Evolutionary conservation across 352 stramenopile species (phyloP), one percentile per base, ranked within the genome.

Genomic region (Pythium apleroticum): DNA sequence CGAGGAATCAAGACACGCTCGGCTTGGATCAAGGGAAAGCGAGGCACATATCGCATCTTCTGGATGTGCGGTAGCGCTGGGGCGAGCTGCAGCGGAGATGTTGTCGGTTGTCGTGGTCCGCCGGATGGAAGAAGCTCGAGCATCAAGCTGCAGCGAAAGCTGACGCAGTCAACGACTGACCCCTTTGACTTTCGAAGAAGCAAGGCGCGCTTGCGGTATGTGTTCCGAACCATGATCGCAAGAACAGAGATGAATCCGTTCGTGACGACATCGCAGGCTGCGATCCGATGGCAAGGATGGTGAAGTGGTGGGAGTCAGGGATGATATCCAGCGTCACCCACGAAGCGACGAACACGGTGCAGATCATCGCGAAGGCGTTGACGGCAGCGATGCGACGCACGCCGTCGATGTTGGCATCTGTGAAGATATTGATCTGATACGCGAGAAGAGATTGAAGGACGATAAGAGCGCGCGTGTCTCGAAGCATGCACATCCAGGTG

Each of bases 371-470:
- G 14, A 64, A 60, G 0, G n/a, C 6, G 17, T 64, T 71, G 33
- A 71, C 45, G 27, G 66, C 48, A 3, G 50, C 28, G 45, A 66
- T 46, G 20, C 48, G 52, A 6, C 58, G 57, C 11, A 66, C 41
- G 3, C 25, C 33, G 35, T 71, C 52, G 43, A 63, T 63, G 20
- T 66, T 66, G 10, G 65, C 65, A 43, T 71, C 65, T 3, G 62
- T 48, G 28, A 66, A 63, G 33, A 66, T 66, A 19, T 71, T 63
- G 53, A 71, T 60, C 12, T 65, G 56, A n/a, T 33, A 50, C 25
- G 65, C 57, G 10, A 66, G 12, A 3, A 63, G 33, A 1, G 31
- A 53, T 50, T 66, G 53, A 5, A 63, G 4, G 4, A 66, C 35
- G 15, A 66, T 11, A 2, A 66, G 11, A 3, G 48, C 43, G n/a